These are phyloP conservation scores for Lactarius tabidus DNA, from an alignment of 768 basidiomycete genomes.

Conservation along the genomic window DNA sequence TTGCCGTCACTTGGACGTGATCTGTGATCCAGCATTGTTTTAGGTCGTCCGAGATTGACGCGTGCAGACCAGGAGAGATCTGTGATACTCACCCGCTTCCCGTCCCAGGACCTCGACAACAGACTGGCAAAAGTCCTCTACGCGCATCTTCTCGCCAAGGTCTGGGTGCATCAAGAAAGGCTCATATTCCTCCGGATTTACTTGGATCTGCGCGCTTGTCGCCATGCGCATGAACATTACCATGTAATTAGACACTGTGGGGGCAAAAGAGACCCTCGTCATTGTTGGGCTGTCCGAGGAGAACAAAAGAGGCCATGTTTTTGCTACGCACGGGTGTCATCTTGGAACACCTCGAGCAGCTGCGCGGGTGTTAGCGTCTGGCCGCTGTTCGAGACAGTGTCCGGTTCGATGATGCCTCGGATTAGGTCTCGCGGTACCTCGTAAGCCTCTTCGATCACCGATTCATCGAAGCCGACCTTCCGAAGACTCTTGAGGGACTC, in stretches of 20 bases:
- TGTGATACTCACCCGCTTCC: conserved; percentile 56
- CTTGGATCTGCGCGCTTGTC: conserved; percentile 78
- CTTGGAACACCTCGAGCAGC: conserved; percentile 52
- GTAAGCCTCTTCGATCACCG: conserved; percentile 75
- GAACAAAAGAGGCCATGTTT: conserved; percentile 34
- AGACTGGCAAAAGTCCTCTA: conserved; percentile 66
- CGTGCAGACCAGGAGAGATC: not conserved
- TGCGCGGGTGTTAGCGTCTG: conserved; percentile 34
- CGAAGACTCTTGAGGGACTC: conserved; percentile 49
- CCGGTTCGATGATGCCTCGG: conserved; percentile 38
- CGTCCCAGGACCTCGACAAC: conserved; percentile 76
- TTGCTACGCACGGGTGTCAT: conserved; percentile 31
- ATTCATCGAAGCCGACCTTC: conserved; percentile 54
- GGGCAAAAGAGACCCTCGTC: not conserved
- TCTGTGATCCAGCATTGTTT: conserved; percentile 40
- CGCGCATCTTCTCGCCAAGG: conserved; percentile 50
- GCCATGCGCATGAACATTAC: conserved; percentile 78
- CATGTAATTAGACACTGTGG: conserved; percentile 62
- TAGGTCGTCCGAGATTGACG: not conserved
- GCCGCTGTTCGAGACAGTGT: conserved; percentile 27
- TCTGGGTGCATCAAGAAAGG: conserved; percentile 79
- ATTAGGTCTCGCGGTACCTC: conserved; percentile 56
- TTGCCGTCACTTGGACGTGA: conserved; percentile 76
- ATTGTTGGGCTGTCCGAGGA: not conserved
- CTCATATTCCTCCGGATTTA: conserved; percentile 54